These are phyloP conservation scores for Chaetomium olivaceum DNA, from an alignment of 2,329 filamentous ascomycete genomes.

Conservation along the genomic window DNA sequence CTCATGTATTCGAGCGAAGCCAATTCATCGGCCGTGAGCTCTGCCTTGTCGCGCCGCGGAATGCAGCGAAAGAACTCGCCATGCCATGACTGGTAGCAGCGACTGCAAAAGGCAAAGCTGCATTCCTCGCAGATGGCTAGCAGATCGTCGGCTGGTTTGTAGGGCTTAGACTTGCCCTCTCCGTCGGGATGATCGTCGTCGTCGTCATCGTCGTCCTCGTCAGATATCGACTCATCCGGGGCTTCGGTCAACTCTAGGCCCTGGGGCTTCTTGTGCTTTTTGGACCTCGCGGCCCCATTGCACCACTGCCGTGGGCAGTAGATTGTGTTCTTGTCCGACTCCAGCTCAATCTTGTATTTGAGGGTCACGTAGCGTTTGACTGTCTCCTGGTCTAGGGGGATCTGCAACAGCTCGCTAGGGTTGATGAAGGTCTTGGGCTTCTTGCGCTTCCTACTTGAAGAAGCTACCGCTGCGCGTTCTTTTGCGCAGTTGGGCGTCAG, in stretches of 20 bases:
- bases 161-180: slow-evolving; percentile 33
- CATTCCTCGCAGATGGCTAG: slow-evolving; percentile 88
- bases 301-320: slow-evolving; percentile 95
- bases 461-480: slow-evolving; percentile 46
- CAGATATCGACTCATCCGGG: slow-evolving; percentile 49
- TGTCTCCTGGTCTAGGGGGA: slow-evolving; percentile 67
- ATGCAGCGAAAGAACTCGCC: slow-evolving; percentile 75
- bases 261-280: slow-evolving; percentile 69
- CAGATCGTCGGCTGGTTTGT: slow-evolving; percentile 56
- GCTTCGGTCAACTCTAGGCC: slow-evolving; percentile 61
- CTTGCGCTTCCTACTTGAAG: slow-evolving; percentile 47
- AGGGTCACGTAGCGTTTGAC: slow-evolving; percentile 86
- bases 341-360: slow-evolving; percentile 89
- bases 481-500: slow-evolving; percentile 77
- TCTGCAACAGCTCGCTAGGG: slow-evolving; percentile 80
- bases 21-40: slow-evolving; percentile 81
- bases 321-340: slow-evolving; percentile 86
- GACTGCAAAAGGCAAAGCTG: slow-evolving; percentile 79
- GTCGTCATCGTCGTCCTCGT: slow-evolving; percentile 43
- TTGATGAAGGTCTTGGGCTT: slow-evolving; percentile 70
- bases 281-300: slow-evolving; percentile 79
- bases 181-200: slow-evolving; percentile 35
- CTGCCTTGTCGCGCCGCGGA: slow-evolving; percentile 64
- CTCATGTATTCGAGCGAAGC: slow-evolving; percentile 83
- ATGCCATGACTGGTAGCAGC: slow-evolving; percentile 79